Percentiles rank a stretch among this genome's conserved stretches.
Evolutionary conservation across 2,329 filamentous ascomycete genomes (phyloP).

Genomic region (Ophiostoma sp.): DNA sequence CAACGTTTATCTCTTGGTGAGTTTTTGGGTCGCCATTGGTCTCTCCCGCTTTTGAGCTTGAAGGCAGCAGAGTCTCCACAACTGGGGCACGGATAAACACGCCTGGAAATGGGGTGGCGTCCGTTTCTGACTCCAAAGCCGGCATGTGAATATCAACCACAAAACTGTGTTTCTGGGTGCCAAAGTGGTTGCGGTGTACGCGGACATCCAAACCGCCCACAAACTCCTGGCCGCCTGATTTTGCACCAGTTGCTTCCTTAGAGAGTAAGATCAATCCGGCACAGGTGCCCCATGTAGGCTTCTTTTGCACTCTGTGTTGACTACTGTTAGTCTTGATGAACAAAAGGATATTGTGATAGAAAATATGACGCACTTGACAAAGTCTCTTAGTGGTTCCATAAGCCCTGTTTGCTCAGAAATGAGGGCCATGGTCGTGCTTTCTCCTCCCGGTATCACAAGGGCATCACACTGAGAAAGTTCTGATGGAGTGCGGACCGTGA

Average conservation of each 20-base stretch:
- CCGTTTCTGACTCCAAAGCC: constrained; percentile 54
- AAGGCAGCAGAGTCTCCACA: constrained; percentile 73
- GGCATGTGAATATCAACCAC: constrained; percentile 71
- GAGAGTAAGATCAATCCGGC: constrained; percentile 90
- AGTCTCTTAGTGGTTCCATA: constrained; percentile 79
- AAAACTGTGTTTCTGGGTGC: constrained; percentile 89
- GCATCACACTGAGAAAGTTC: constrained; percentile 75
- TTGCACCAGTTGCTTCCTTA: constrained; percentile 82
- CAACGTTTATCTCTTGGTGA: constrained; percentile 37
- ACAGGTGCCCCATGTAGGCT: constrained; percentile 93
- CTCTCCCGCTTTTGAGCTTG: constrained; percentile 36
- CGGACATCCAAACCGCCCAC: constrained; percentile 89
- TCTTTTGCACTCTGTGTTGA: constrained; percentile 62
- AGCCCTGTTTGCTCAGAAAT: constrained; percentile 80
- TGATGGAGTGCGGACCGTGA: constrained; percentile 72
- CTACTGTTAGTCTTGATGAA: neutral
- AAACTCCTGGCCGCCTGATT: constrained; percentile 87
- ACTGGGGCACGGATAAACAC: constrained; percentile 95
- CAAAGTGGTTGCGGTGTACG: constrained; percentile 93
- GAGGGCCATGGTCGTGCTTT: constrained; percentile 90
- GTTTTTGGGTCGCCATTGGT: constrained; percentile 35
- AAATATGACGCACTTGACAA: constrained; percentile 71
- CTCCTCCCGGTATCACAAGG: constrained; percentile 87
- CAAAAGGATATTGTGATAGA: neutral
- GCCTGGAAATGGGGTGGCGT: constrained; percentile 64